Base-by-base conservation (phyloP, 345 rosid genomes). In the Aegle marmelos region DNA sequence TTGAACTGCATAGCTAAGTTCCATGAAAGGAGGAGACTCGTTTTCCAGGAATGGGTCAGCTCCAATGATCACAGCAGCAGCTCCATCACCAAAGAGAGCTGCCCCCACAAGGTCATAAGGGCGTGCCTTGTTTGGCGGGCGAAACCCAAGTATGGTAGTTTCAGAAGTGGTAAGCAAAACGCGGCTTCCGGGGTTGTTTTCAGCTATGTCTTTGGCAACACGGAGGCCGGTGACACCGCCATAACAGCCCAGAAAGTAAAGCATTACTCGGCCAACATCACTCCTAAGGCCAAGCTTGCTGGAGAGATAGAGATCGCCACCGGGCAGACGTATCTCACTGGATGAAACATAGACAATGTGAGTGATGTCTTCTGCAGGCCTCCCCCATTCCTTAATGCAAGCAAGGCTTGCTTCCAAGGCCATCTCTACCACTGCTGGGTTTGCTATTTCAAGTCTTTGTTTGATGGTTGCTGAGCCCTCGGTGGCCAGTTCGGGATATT, bases 11-110 rank as follows among this genome's bases (percentile, higher is more conserved):
- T 83, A 83, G 86, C 86, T 89, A 24, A 94, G 89, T 82, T 96
- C 99, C 91, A 92, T 81, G 91, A 96, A 91, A 73, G 99, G 97
- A 72, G 99, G 95, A 62, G 87, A 79, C 80, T 96, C 99, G 36
- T 33, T 64, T 8, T 75, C 85, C 7, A 31, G 57, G 30, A 81
- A 28, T 4, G 99, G 97, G 31, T 90, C 81, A 0, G 97, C 88
- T 77, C 98, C 97, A 1, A 96, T 62, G 30, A 96, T 85, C 41
- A 80, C 94, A 2, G 98, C 97, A 1, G 95, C 98, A 13, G 97
- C 98, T 3, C 99, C 99, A 28, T 96, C 99, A 1, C 97, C 99
- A 22, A 96, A 96, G 58, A 96, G 90, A 41, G 99, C 98, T 7
- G 96, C 98, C 45, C 98, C 98, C 0, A 96, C 99, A 7, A 96